phyloP scores from a whole-genome alignment of 2,329 filamentous ascomycete species.

The Xylaria sp. region DNA sequence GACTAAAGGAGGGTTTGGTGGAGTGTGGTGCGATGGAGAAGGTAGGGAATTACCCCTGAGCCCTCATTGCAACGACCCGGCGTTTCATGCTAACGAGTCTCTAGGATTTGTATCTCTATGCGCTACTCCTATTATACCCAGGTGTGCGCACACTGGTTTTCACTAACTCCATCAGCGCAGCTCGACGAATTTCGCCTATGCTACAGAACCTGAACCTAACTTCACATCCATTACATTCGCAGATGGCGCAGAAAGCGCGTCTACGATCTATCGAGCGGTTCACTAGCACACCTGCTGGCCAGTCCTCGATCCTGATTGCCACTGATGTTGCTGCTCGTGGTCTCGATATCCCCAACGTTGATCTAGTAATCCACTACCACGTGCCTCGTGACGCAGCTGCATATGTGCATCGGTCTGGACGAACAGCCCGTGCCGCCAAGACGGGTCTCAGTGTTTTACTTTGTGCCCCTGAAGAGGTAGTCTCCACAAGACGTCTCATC shows the following conservation, averaged over 20 bases:
- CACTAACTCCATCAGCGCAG: conserved; percentile 91
- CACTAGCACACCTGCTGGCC: conserved; percentile 53
- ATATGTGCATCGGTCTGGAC: conserved; percentile 92
- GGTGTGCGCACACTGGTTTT: conserved; percentile 81
- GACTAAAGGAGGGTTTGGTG: conserved; percentile 81
- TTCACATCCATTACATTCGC: conserved; percentile 76
- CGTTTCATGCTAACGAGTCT: conserved; percentile 5
- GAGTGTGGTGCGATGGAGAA: conserved; percentile 94
- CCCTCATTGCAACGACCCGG: not conserved
- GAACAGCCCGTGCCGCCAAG: conserved; percentile 78
- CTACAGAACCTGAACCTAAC: conserved; percentile 76
- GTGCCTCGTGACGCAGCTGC: conserved; percentile 85
- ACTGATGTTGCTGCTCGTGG: conserved; percentile 92
- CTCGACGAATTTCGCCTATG: conserved; percentile 78
- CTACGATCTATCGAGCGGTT: conserved; percentile 91
- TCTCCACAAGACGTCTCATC: conserved; percentile 74
- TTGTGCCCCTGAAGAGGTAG: conserved; percentile 86
- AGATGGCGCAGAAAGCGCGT: conserved; percentile 93
- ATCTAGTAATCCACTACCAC: conserved; percentile 92
- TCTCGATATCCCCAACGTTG: conserved; percentile 85
- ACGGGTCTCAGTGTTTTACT: conserved; percentile 80
- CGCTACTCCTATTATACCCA: conserved; percentile 75
- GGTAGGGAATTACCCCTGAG: conserved; percentile 39
- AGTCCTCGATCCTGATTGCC: conserved; percentile 68
- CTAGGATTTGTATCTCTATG: conserved; percentile 86